phyloP scores from a whole-genome alignment of 768 basidiomycete species.

The Amanita pseudoporphyria region DNA sequence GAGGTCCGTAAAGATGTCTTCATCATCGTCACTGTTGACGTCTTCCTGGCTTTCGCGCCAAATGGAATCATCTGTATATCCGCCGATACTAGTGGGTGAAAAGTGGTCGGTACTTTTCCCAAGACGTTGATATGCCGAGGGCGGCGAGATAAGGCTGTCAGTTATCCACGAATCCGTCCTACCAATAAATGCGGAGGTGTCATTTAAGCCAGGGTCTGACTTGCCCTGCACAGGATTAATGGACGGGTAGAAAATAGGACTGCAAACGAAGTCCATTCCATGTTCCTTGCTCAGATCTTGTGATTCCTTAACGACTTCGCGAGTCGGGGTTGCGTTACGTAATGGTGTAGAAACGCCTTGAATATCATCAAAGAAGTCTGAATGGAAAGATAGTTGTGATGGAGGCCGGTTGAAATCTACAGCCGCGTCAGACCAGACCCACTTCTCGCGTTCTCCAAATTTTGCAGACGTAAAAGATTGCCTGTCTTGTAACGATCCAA shows the following conservation, averaged over 20 bases:
- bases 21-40: not conserved
- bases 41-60: not conserved
- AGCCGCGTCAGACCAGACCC: slow-evolving; percentile 17
- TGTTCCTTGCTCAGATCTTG: not conserved
- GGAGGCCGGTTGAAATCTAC: slow-evolving; percentile 33
- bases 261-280: not conserved
- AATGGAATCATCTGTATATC: slow-evolving; percentile 9
- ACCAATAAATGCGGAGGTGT: slow-evolving; percentile 14
- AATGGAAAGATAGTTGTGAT: slow-evolving; percentile 24
- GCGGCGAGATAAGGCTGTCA: slow-evolving; percentile 35
- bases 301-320: not conserved
- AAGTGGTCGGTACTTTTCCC: slow-evolving; percentile 4
- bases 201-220: slow-evolving; percentile 14
- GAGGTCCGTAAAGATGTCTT: not conserved
- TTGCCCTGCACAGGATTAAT: slow-evolving; percentile 4
- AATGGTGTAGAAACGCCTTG: slow-evolving; percentile 22
- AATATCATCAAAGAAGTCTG: slow-evolving; percentile 16
- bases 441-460: slow-evolving; percentile 6
- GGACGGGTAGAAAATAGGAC: not conserved
- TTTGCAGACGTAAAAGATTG: slow-evolving; percentile 6
- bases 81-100: slow-evolving; percentile 1
- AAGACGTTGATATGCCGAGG: slow-evolving; percentile 19
- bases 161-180: slow-evolving; percentile 24
- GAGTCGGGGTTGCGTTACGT: not conserved
- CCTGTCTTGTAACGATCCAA: too few species aligned